Percentiles rank a stretch among this genome's conserved stretches.
phyloP scores from a whole-genome alignment of 106 monocot genomes.

The Posidonia australis region DNA sequence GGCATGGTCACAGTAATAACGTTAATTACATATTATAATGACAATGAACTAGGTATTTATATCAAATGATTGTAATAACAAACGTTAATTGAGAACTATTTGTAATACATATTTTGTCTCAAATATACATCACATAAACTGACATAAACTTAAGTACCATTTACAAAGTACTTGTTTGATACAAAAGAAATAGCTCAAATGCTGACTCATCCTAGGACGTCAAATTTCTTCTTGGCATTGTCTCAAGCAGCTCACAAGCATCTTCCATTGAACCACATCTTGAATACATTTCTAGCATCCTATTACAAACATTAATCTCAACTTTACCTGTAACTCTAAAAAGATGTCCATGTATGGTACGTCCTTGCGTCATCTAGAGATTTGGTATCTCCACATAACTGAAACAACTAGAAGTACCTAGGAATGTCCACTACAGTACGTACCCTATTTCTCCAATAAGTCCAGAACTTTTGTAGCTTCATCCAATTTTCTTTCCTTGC shows the following conservation, averaged over 20 bases:
- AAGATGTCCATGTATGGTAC: slow-evolving; percentile 41
- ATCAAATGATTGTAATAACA: no score
- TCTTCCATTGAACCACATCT: slow-evolving; percentile 60
- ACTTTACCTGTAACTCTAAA: slow-evolving; percentile 12
- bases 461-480: slow-evolving; percentile 55
- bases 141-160: no score
- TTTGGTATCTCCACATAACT: slow-evolving; percentile 51
- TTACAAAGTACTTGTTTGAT: no score
- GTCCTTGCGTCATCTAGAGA: slow-evolving; percentile 43
- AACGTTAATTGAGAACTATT: no score
- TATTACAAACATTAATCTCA: slow-evolving; percentile 50
- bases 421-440: slow-evolving; percentile 30
- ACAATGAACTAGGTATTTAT: no score
- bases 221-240: slow-evolving; percentile 55
- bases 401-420: slow-evolving; percentile 45
- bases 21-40: no score
- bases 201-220: slow-evolving; percentile 92
- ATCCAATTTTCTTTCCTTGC: slow-evolving; percentile 47
- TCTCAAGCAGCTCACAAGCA: slow-evolving; percentile 62
- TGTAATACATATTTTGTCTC: no score
- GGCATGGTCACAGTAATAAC: no score
- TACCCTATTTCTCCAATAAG: slow-evolving; percentile 38
- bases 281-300: slow-evolving; percentile 59
- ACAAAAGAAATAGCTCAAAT: no score
- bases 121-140: no score